phyloP scores from a whole-genome alignment of 129 eudicot species.

The Smallanthus sonchifolius region DNA sequence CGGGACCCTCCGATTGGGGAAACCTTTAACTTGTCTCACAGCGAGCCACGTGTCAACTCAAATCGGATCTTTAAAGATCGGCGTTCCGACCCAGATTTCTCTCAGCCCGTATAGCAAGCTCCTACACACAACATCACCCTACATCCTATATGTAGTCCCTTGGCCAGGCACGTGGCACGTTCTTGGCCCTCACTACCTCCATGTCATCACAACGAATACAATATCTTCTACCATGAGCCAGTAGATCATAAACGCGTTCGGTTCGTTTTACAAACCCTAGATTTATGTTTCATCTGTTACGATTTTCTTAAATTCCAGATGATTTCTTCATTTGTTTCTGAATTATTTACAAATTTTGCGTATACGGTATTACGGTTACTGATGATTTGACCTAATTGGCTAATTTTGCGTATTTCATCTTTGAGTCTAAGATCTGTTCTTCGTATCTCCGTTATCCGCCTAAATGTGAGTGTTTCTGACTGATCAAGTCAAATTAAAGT shows the following conservation, averaged over 20 bases:
- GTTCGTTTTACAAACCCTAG: conserved; percentile 25
- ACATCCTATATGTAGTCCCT: conserved; percentile 29
- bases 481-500: conserved; percentile 6
- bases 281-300: not conserved
- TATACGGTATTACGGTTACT: conserved; percentile 4
- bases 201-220: conserved; percentile 30
- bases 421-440: conserved; percentile 13
- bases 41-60: conserved; percentile 44
- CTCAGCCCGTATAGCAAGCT: conserved; percentile 39
- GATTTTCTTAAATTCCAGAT: conserved; percentile 19
- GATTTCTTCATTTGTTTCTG: not conserved
- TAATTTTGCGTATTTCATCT: conserved; percentile 10
- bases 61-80: conserved; percentile 42
- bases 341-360: not conserved
- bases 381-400: conserved; percentile 1
- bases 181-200: conserved; percentile 39
- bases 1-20: not conserved
- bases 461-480: conserved; percentile 26
- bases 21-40: conserved; percentile 39
- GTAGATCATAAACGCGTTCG: conserved; percentile 16
- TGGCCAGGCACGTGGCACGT: conserved; percentile 31
- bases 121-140: conserved; percentile 23
- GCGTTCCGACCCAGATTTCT: conserved; percentile 31
- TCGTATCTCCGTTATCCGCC: conserved; percentile 9
- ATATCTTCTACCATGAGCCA: conserved; percentile 24